Evolutionary conservation across 2,329 filamentous ascomycete genomes (phyloP), one percentile per base, ranked within the genome.

Genomic region (Drechslera avenae): DNA sequence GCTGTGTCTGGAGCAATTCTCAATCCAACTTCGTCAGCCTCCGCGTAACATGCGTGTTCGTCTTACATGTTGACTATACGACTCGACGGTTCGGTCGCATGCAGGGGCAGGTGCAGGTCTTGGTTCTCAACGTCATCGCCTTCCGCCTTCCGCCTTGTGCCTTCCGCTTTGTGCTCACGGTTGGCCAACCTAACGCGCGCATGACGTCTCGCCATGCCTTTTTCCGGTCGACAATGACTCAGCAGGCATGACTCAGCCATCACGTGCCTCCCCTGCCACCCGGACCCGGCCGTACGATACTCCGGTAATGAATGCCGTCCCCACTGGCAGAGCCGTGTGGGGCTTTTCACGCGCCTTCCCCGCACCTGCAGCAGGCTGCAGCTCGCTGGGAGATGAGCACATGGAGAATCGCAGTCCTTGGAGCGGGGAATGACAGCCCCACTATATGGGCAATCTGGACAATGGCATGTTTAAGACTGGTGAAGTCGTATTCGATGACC

Each of bases 401-500:
- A 44, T 59, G 58, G 56, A 57, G 50, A 59, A 39, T 28, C 26
- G 8, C 9, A 28, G 7, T 26, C 13, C 39, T 36, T 44, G 47
- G 36, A 42, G 47, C 45, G 48, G 46, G 44, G 50, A 43, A 28
- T 6, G 30, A 18, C 5, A 48, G 62, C 62, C 62, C 62, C 62
- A 63, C 62, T 54, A 54, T 23, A 35, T 30, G 36, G 31, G 17
- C 26, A n/a, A 35, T 31, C 19, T 5, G 31, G 30, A 49, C 49
- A 44, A 52, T 40, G 35, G 2, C 9, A 13, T 28, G 10, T 28
- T 28, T 10, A 28, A 28, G 26, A 28, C 10, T 28, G 26, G 9
- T 5, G 9, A 28, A 3, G 26, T 28, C 26, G 26, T 28, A 7
- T 28, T 28, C 10, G 26, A 28, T 35, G 45, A 39, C 39, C 39